Percentiles rank a stretch among this genome's conserved stretches.
phyloP scores from a whole-genome alignment of 2,329 filamentous ascomycete genomes.

The Pseudocercospora crystallina region DNA sequence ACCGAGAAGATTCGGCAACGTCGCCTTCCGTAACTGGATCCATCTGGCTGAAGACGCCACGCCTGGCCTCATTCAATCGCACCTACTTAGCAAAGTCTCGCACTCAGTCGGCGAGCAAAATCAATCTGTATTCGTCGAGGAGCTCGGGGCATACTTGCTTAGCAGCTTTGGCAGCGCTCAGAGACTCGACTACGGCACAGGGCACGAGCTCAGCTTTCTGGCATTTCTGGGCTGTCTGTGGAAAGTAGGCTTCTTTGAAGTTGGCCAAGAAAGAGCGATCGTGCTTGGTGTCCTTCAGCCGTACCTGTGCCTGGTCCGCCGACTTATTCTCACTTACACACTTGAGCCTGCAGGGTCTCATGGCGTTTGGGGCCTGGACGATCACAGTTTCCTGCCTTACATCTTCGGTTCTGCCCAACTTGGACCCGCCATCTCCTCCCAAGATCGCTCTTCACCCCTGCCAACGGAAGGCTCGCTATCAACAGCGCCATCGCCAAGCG shows the following conservation, averaged over 20 bases:
- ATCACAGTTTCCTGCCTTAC: conserved; percentile 91
- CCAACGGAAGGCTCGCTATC: conserved; percentile 76
- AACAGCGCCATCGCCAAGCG: conserved; percentile 65
- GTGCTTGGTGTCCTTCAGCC: conserved; percentile 81
- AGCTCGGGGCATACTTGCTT: conserved; percentile 76
- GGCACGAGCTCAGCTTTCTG: conserved; percentile 91
- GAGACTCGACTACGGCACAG: conserved; percentile 90
- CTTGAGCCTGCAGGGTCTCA: conserved; percentile 94
- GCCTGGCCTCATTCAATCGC: conserved; percentile 45
- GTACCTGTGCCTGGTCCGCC: conserved; percentile 78
- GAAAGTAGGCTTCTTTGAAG: conserved; percentile 79
- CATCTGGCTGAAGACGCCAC: conserved; percentile 63
- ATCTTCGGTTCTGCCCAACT: conserved; percentile 93
- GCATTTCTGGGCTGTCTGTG: conserved; percentile 88
- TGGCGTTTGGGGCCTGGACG: conserved; percentile 97
- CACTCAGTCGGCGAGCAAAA: conserved; percentile 1
- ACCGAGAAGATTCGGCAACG: conserved; percentile 86
- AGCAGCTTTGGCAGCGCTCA: conserved; percentile 87
- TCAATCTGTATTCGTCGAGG: conserved; percentile 40
- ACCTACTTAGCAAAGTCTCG: conserved; percentile 45
- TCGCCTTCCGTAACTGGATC: conserved; percentile 85
- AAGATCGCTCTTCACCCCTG: conserved; percentile 52
- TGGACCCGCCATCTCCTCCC: conserved; percentile 68
- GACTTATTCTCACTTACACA: conserved; percentile 84
- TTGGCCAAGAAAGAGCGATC: conserved; percentile 72